A percentile compares a stretch with the other conserved stretches of the same genome.
Evolutionary conservation across 495 filamentous ascomycete genomes (phyloP).

Genomic region (Cudoniella acicularis): DNA sequence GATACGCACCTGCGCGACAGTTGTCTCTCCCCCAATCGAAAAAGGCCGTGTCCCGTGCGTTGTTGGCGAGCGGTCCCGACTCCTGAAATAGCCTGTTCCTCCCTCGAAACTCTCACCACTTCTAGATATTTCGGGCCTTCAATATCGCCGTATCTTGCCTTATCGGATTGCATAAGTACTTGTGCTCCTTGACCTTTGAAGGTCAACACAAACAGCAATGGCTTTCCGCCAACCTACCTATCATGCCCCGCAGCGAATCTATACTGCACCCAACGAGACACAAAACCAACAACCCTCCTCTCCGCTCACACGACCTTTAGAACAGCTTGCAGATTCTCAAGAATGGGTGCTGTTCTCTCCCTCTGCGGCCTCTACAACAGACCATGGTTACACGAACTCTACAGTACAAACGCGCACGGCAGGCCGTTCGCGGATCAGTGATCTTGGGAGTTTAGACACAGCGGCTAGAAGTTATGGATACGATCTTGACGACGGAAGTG

Average conservation of each 20-base stretch:
- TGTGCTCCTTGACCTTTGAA: background rate
- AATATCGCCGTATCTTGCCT: background rate
- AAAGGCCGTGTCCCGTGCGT: background rate
- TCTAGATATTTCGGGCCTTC: background rate
- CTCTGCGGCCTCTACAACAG: slow-evolving; percentile 55
- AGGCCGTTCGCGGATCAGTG: slow-evolving; percentile 72
- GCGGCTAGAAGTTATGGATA: slow-evolving; percentile 47
- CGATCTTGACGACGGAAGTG: slow-evolving; percentile 41
- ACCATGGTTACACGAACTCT: slow-evolving; percentile 66
- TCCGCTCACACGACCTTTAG: slow-evolving; percentile 20
- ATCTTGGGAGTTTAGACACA: slow-evolving; percentile 79
- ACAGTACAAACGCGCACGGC: slow-evolving; percentile 69
- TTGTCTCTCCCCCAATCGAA: too few relatives aligned
- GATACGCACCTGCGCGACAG: background rate
- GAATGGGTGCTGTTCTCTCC: slow-evolving; percentile 98
- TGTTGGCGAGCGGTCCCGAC: background rate
- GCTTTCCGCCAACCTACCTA: slow-evolving; percentile 78
- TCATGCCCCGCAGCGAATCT: slow-evolving; percentile 53
- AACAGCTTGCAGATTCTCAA: slow-evolving; percentile 63
- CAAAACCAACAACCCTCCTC: slow-evolving; percentile 30
- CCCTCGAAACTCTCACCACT: background rate
- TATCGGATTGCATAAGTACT: background rate
- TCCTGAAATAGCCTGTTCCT: background rate
- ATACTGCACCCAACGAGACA: slow-evolving; percentile 14
- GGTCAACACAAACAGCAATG: slow-evolving; percentile 46